phyloP scores from a whole-genome alignment of 257 asterid species.

The Asclepias syriaca region DNA sequence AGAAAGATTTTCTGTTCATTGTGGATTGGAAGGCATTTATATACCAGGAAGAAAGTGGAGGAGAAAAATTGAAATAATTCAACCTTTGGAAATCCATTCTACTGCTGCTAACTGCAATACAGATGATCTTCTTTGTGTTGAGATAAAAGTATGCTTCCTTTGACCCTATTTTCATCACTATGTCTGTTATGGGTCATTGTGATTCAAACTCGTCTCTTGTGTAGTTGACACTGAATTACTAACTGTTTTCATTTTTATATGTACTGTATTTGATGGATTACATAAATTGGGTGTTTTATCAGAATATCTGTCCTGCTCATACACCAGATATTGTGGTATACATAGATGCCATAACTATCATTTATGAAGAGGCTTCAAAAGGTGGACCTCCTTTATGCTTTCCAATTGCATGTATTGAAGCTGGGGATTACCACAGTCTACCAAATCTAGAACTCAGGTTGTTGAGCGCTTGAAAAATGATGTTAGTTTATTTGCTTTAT shows the following conservation, averaged over 20 bases:
- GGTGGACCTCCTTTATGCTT: conserved; percentile 69
- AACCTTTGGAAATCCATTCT: conserved; percentile 78
- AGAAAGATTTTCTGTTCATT: conserved; percentile 86
- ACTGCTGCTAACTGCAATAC: conserved; percentile 84
- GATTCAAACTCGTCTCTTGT: conserved; percentile 8
- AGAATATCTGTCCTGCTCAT: conserved; percentile 84
- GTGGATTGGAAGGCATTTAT: conserved; percentile 97
- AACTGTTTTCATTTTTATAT: neutral
- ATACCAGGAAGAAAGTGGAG: conserved; percentile 97
- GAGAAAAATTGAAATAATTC: conserved; percentile 86
- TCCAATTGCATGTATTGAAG: conserved; percentile 87
- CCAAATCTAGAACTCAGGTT: conserved; percentile 96
- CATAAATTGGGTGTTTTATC: conserved; percentile 37
- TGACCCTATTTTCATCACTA: conserved; percentile 6
- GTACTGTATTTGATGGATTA: neutral
- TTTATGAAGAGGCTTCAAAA: conserved; percentile 87
- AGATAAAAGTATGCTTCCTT: conserved; percentile 60
- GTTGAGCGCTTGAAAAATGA: conserved; percentile 23
- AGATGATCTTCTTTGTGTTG: conserved; percentile 90
- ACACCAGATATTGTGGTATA: conserved; percentile 67
- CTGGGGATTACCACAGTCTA: conserved; percentile 68
- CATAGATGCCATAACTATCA: conserved; percentile 78
- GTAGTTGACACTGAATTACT: neutral
- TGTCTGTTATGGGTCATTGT: neutral
- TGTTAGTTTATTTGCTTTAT: neutral